Percentiles rank a stretch among this genome's conserved stretches.
Evolutionary conservation across 2,329 filamentous ascomycete genomes (phyloP).

Genomic region (Diplodia intermedia): DNA sequence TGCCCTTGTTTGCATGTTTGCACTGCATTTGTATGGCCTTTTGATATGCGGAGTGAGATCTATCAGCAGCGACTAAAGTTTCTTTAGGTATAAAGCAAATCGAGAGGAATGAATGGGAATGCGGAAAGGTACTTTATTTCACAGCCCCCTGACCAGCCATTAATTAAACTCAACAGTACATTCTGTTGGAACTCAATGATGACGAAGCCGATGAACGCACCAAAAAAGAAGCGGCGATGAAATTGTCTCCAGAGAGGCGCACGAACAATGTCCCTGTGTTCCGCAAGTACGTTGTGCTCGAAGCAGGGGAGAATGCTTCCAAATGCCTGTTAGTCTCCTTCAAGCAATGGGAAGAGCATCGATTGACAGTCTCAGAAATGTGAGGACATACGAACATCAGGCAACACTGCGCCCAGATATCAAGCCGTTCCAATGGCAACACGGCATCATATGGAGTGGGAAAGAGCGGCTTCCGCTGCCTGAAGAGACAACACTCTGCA

Average conservation of each 20-base stretch:
- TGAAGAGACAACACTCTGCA: background rate
- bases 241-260: background rate
- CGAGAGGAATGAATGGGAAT: background rate
- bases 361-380: background rate
- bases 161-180: background rate
- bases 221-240: background rate
- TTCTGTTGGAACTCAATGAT: background rate
- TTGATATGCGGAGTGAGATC: background rate
- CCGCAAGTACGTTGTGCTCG: background rate
- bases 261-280: background rate
- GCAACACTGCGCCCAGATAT: background rate
- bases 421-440: background rate
- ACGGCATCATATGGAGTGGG: background rate
- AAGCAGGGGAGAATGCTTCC: background rate
- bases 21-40: background rate
- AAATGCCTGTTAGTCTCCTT: background rate
- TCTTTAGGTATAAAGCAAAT: background rate
- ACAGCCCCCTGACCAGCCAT: accelerated
- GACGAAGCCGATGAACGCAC: background rate
- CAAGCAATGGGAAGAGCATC: too few relatives aligned
- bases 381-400: background rate
- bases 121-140: background rate
- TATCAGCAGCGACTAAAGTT: background rate
- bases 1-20: background rate
- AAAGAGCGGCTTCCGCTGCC: too few relatives aligned